Percentiles rank a stretch among this genome's conserved stretches.
Evolutionary conservation across 257 asterid genomes (phyloP).

Genomic region (Gardenia jasminoides): DNA sequence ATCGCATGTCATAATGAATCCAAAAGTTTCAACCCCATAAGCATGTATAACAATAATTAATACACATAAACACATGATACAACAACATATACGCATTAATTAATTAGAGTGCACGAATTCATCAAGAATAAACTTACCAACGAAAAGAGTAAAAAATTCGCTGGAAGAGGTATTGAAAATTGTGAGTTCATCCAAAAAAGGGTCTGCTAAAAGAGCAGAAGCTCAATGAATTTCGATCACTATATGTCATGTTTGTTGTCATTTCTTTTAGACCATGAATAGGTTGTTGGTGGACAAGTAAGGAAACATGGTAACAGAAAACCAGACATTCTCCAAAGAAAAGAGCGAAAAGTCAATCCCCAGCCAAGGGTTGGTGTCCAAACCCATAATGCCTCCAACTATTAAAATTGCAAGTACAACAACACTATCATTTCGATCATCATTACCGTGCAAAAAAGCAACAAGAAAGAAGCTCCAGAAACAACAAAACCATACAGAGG

Average conservation of each 20-base stretch:
- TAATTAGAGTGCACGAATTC: not conserved
- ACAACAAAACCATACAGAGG: not conserved
- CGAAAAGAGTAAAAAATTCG: not conserved
- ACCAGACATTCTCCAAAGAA: not conserved
- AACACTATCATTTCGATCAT: not conserved
- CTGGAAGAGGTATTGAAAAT: not conserved
- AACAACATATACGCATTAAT: not conserved
- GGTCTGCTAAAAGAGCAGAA: not conserved
- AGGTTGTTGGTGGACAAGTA: not conserved
- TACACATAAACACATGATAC: not conserved
- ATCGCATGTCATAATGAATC: not conserved
- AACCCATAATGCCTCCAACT: not conserved
- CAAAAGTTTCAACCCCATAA: not conserved
- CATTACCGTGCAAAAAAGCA: not conserved
- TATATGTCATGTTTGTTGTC: not conserved
- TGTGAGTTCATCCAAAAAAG: not conserved
- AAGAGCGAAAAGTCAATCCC: not conserved
- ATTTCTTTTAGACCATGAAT: not conserved
- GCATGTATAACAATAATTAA: not conserved
- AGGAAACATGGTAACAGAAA: not conserved
- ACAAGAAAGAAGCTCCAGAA: not conserved
- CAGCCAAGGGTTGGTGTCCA: slow-evolving; percentile 7
- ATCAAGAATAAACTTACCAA: not conserved
- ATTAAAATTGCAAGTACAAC: not conserved
- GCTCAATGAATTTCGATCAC: not conserved